Conservation (phyloP, 1,284 basidiomycete species). For the Heterobasidion occidentale region DNA sequence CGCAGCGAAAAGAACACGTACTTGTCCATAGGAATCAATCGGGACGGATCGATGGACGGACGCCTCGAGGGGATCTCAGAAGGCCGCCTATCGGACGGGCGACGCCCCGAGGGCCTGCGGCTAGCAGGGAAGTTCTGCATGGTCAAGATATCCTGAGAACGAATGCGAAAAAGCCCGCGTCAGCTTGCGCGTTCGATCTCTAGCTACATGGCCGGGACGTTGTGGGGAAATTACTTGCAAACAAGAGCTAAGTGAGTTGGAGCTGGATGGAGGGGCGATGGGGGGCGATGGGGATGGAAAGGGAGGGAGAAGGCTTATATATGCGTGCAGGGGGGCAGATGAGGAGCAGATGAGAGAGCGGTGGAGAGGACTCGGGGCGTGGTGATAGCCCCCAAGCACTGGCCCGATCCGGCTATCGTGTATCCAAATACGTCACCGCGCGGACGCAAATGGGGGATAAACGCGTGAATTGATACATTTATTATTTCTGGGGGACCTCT, state of each 20-base stretch:
- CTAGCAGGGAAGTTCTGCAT: conserved; percentile 21
- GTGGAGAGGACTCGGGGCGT: too few relatives aligned
- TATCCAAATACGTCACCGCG: neutral
- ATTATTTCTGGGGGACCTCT: neutral
- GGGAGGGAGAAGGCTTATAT: too few relatives aligned
- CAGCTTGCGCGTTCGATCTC: too few relatives aligned
- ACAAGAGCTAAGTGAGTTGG: too few relatives aligned
- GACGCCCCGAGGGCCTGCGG: conserved; percentile 28
- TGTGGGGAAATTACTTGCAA: too few relatives aligned
- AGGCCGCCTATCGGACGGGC: conserved; percentile 24
- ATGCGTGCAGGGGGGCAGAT: too few relatives aligned
- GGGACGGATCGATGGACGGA: conserved; percentile 67
- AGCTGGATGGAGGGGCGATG: too few relatives aligned
- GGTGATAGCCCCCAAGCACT: too few relatives aligned
- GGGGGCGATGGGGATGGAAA: too few relatives aligned
- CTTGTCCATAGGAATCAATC: conserved; percentile 75
- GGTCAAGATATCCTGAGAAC: conserved; percentile 7
- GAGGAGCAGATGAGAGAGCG: too few relatives aligned
- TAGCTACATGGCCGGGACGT: too few relatives aligned
- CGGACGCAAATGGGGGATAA: neutral
- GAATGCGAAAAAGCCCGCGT: neutral
- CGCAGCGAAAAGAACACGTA: conserved; percentile 22
- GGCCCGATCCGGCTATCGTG: neutral
- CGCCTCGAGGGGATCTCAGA: conserved; percentile 38
- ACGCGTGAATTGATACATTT: neutral